Percentiles rank a stretch among this genome's conserved stretches.
Conservation (phyloP, 805 yeast genomes). For the Martiniozyma abietophila region DNA sequence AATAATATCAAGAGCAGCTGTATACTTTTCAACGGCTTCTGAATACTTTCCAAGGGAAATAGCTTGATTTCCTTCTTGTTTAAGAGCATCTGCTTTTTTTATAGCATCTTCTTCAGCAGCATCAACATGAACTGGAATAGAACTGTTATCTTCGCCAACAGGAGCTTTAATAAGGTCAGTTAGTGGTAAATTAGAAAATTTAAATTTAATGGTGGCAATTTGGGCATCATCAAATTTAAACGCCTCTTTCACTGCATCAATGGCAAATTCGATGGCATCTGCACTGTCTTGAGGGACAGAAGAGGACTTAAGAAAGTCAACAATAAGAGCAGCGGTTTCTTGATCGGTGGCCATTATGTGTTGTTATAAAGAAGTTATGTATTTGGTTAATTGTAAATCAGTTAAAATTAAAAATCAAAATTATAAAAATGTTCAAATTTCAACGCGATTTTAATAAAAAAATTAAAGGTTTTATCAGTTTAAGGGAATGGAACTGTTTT, state of each 20-base stretch:
- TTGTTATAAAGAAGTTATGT: no score
- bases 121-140: slow-evolving; percentile 33
- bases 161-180: slow-evolving; percentile 28
- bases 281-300: slow-evolving; percentile 66
- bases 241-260: slow-evolving; percentile 86
- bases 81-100: slow-evolving; percentile 74
- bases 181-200: slow-evolving; percentile 41
- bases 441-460: no score
- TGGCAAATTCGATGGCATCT: slow-evolving; percentile 89
- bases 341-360: slow-evolving; percentile 32
- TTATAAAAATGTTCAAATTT: no score
- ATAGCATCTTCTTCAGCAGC: slow-evolving; percentile 31
- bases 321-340: slow-evolving; percentile 64
- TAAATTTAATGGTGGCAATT: slow-evolving; percentile 25
- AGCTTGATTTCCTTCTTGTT: slow-evolving; percentile 81
- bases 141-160: slow-evolving; percentile 7
- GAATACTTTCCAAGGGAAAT: slow-evolving; percentile 71
- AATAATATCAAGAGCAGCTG: slow-evolving; percentile 65
- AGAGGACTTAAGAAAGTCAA: slow-evolving; percentile 56
- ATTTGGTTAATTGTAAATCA: no score
- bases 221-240: slow-evolving; percentile 55
- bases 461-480: slow-evolving; percentile 67
- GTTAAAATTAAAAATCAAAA: no score
- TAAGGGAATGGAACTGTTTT: slow-evolving; percentile 54
- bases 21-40: slow-evolving; percentile 66